Conservation (phyloP, 1,284 basidiomycete genomes). For the Fomitopsis schrenkii region DNA sequence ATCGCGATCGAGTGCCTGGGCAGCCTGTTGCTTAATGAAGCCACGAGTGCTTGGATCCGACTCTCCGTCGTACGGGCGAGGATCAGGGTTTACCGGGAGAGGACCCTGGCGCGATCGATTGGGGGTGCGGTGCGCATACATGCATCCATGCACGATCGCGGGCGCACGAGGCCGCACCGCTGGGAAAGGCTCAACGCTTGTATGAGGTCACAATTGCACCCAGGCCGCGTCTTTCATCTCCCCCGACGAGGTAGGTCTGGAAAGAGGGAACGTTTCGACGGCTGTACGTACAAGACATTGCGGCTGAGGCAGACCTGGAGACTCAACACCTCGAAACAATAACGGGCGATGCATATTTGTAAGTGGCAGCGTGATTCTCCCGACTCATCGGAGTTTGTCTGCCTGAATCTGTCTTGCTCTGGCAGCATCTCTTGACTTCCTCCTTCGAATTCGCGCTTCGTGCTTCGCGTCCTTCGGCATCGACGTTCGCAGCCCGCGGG, state of each 20-base stretch:
- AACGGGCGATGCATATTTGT: not conserved
- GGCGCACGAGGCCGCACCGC: not conserved
- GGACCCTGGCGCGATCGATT: constrained; percentile 1
- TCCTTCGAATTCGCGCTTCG: not conserved
- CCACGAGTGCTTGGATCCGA: not conserved
- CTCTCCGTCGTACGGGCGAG: not conserved
- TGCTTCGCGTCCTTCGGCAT: not conserved
- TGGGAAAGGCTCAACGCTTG: not conserved
- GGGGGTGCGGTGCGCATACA: not conserved
- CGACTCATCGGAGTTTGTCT: not conserved
- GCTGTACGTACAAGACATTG: not conserved
- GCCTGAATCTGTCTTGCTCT: not conserved
- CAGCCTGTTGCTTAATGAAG: constrained; percentile 1
- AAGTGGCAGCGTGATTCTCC: not conserved
- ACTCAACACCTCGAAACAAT: not conserved
- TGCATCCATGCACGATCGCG: not conserved
- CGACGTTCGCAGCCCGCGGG: not conserved
- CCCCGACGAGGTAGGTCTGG: not conserved
- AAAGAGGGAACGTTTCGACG: too few relatives aligned
- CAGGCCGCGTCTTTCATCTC: not conserved
- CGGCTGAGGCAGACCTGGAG: not conserved
- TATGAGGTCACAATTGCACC: not conserved
- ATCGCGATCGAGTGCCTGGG: not conserved
- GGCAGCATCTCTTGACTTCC: not conserved
- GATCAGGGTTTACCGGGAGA: not conserved